These are phyloP conservation scores for Fusarium nanum DNA, from an alignment of 2,329 filamentous ascomycete species.

Conservation along the genomic window DNA sequence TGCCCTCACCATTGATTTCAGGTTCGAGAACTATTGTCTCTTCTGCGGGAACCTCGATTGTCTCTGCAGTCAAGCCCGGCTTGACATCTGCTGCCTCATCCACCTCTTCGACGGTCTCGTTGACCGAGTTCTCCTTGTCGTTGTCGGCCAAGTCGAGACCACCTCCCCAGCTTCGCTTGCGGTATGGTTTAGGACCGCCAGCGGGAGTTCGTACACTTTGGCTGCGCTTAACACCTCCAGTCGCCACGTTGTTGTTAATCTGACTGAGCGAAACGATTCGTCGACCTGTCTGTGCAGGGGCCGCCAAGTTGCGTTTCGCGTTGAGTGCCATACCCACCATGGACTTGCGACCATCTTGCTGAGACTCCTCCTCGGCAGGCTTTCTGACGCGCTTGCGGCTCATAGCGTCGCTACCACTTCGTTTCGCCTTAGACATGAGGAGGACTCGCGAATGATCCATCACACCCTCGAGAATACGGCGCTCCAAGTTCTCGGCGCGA, in stretches of 20 bases:
- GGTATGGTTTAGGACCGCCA: constrained; percentile 56
- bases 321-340: constrained; percentile 67
- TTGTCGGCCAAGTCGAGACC: constrained; percentile 61
- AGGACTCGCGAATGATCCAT: constrained; percentile 95
- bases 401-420: constrained; percentile 64
- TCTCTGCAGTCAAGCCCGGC: constrained; percentile 24
- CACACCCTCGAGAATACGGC: constrained; percentile 92
- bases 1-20: constrained; percentile 36
- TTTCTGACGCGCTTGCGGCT: constrained; percentile 67
- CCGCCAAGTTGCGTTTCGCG: constrained; percentile 61
- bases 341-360: constrained; percentile 46
- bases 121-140: constrained; percentile 71
- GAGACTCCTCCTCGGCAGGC: constrained; percentile 45
- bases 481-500: constrained; percentile 88
- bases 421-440: constrained; percentile 76
- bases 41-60: constrained; percentile 39
- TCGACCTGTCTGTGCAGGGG: constrained; percentile 65
- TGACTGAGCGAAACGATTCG: constrained; percentile 92
- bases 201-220: constrained; percentile 78
- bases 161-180: constrained; percentile 78
- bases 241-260: constrained; percentile 80
- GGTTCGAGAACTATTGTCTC: constrained; percentile 42
- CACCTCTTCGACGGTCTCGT: constrained; percentile 72
- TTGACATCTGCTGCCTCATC: constrained; percentile 49
- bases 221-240: constrained; percentile 76